Base-by-base conservation (phyloP, 257 asterid genomes). In the Orobanche coerulescens region DNA sequence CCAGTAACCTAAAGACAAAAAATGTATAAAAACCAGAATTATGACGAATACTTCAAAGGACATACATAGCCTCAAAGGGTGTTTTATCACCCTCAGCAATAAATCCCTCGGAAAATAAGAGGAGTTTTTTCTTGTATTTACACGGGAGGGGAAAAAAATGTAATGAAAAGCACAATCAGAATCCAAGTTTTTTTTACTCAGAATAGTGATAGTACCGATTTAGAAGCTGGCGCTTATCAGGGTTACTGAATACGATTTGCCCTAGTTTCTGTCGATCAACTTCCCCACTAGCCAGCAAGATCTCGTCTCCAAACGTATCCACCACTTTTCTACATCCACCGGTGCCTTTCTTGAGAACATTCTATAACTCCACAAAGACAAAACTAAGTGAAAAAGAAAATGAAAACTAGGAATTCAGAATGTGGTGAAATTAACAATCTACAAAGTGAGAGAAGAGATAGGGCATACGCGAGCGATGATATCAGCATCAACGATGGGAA, bases 271-370 rank as follows among this genome's bases (percentile, higher is more conserved):
- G 82, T 1, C 97, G 89, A 81, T 93, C 95, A 43, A 93, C 87
- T 75, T 84, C 97, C 57, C 96, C 96, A 44, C 74, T 61, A 26
- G 79, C 76, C 50, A 72, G 76, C 75, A 93, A 79, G 58, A 89
- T 84, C 20, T 84, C 96, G 26, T 75, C 80, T 25, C 97, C 94
- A 55, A 93, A 88, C 23, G 95, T 82, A 4, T 80, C 86, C 71
- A 86, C 95, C 22, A 79, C 95, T 72, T 82, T 84, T 65, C 75
- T 93, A 94, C 97, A 89, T 1, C 99, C 99, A 65, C 92, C 88
- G 2, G 84, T 81, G 48, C 91, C 98, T 67, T 86, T 79, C 73
- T 75, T 89, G 82, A 93, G 70, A 37, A 80, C 55, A 9, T 48
- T 48, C 55, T 48, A 22, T 14, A 48, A 11, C 30, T 22, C 55